Conservation (phyloP, 2,329 filamentous ascomycete species). For the Diaporthe citri region DNA sequence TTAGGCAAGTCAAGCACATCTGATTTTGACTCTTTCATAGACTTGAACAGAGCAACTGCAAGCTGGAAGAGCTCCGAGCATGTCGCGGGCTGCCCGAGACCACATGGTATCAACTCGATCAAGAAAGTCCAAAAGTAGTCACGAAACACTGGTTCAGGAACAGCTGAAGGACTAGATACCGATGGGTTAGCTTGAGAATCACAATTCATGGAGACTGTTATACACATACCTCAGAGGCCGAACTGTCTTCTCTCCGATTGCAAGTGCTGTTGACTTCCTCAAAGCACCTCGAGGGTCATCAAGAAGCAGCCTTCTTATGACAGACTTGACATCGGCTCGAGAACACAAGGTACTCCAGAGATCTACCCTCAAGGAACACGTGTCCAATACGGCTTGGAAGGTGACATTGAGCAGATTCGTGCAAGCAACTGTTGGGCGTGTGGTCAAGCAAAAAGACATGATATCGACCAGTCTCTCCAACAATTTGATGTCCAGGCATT, state of each 20-base stretch:
- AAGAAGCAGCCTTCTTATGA: slow-evolving; percentile 54
- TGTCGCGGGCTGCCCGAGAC: slow-evolving; percentile 48
- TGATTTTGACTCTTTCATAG: slow-evolving; percentile 52
- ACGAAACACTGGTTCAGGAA: slow-evolving; percentile 55
- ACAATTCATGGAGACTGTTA: slow-evolving; percentile 14
- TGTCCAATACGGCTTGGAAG: slow-evolving; percentile 56
- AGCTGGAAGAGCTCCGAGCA: slow-evolving; percentile 62
- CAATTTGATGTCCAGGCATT: slow-evolving; percentile 46
- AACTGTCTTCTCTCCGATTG: slow-evolving; percentile 50
- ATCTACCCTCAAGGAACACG: slow-evolving; percentile 51
- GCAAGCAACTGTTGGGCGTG: slow-evolving; percentile 45
- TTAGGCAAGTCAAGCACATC: slow-evolving; percentile 47
- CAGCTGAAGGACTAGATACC: slow-evolving; percentile 44
- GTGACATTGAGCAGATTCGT: slow-evolving; percentile 51
- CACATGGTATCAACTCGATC: slow-evolving; percentile 52
- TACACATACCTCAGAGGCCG: slow-evolving; percentile 33
- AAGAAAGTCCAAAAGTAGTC: slow-evolving; percentile 63
- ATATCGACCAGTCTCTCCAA: slow-evolving; percentile 50
- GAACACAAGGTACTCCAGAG: slow-evolving; percentile 56
- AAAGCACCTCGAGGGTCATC: slow-evolving; percentile 52
- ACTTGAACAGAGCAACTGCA: slow-evolving; percentile 55
- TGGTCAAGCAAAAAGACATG: slow-evolving; percentile 42
- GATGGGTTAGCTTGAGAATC: slow-evolving; percentile 27
- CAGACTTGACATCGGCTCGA: slow-evolving; percentile 44
- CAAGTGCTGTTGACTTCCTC: slow-evolving; percentile 51